Conservation (phyloP, 2,329 filamentous ascomycete genomes). For the Penicillium sp. region DNA sequence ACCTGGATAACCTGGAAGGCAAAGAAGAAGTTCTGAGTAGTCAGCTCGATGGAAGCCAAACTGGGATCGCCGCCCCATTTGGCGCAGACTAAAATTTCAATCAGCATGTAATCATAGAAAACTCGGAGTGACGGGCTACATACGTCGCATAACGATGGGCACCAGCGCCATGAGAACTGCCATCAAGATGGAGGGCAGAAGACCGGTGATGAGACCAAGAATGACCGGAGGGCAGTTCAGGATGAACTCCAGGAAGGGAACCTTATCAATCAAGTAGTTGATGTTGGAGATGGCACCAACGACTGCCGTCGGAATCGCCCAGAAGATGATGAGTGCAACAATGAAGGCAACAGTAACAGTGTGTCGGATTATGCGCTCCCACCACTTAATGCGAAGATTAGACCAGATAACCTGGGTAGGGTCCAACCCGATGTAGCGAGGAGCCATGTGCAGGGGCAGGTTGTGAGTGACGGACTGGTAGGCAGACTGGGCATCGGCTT, state of each 20-base stretch:
- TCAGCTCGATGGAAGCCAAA: conserved; percentile 78
- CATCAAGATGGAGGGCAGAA: conserved; percentile 78
- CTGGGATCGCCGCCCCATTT: conserved; percentile 81
- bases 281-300: conserved; percentile 90
- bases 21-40: conserved; percentile 91
- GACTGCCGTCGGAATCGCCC: conserved; percentile 74
- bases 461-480: conserved; percentile 88
- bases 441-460: conserved; percentile 82
- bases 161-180: conserved; percentile 85
- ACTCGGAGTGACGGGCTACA: conserved; percentile 38
- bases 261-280: conserved; percentile 63
- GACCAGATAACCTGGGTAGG: conserved; percentile 86
- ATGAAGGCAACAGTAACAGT: conserved; percentile 74
- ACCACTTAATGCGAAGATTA: conserved; percentile 82
- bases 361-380: conserved; percentile 77
- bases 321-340: conserved; percentile 81
- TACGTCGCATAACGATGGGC: conserved; percentile 76
- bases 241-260: conserved; percentile 76
- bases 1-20: conserved; percentile 74
- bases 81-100: conserved; percentile 64
- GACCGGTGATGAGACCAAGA: conserved; percentile 79
- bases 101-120: conserved; percentile 3
- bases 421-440: conserved; percentile 79
- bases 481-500: conserved; percentile 82
- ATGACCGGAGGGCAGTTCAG: conserved; percentile 67